These are phyloP conservation scores for Citrus glauca DNA, from an alignment of 345 rosid genomes.

Conservation along the genomic window DNA sequence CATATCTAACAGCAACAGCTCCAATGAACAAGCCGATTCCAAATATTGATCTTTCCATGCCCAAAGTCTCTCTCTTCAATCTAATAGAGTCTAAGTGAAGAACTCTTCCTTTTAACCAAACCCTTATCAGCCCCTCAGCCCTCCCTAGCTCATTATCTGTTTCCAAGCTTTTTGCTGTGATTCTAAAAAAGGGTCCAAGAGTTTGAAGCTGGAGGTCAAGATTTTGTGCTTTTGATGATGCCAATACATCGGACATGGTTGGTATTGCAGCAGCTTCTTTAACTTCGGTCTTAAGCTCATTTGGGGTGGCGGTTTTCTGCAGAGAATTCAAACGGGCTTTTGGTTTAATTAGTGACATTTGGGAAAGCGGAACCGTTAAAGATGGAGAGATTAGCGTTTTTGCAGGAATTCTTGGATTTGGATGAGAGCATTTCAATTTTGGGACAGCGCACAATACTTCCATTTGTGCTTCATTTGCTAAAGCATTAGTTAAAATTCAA, in stretches of 20 bases:
- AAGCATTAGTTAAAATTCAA: not conserved
- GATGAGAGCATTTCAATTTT: not conserved
- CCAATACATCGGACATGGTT: conserved; percentile 67
- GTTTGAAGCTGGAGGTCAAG: conserved; percentile 66
- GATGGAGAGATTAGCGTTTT: not conserved
- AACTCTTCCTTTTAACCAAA: conserved; percentile 73
- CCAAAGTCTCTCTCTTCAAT: conserved; percentile 63
- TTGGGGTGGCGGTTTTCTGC: not conserved
- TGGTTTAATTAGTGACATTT: not conserved
- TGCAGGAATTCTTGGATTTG: not conserved
- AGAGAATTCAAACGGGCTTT: conserved; percentile 15
- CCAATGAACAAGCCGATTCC: conserved; percentile 88
- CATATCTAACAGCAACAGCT: conserved; percentile 84
- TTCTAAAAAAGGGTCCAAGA: conserved; percentile 77
- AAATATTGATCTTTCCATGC: conserved; percentile 73
- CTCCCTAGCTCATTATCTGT: conserved; percentile 61
- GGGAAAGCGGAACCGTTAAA: conserved; percentile 5
- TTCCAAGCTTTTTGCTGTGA: conserved; percentile 62
- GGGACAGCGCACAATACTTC: not conserved
- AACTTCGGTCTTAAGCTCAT: not conserved
- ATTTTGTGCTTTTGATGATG: conserved; percentile 65
- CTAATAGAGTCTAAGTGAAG: conserved; percentile 81
- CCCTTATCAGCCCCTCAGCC: conserved; percentile 69
- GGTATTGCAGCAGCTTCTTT: conserved; percentile 30
- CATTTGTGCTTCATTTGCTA: not conserved